Conservation (phyloP, 192 early-diverging fungal species). For the Linnemannia zychae region DNA sequence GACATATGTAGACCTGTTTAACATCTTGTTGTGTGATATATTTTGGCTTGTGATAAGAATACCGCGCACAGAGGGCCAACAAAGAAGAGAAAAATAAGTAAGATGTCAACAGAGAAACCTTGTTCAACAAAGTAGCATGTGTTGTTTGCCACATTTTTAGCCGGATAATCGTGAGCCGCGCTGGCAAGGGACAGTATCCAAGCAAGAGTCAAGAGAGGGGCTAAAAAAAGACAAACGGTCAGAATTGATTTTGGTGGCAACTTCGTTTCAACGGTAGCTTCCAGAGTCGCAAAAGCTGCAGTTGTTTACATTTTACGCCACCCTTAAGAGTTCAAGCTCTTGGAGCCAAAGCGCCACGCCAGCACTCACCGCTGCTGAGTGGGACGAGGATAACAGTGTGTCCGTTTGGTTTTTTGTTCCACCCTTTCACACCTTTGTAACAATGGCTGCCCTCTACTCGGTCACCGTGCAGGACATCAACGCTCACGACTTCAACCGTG, state of each 20-base stretch:
- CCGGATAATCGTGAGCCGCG: background rate
- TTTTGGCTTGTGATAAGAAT: constrained; percentile 1
- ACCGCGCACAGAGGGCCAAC: background rate
- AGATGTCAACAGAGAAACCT: background rate
- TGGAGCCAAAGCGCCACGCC: background rate
- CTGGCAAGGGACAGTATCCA: background rate
- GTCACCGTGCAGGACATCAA: constrained; percentile 98
- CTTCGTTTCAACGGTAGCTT: background rate
- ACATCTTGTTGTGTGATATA: background rate
- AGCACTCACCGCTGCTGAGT: background rate
- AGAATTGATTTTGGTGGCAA: constrained; percentile 1
- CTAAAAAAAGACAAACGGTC: too few species aligned
- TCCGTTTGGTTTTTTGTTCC: constrained; percentile 14
- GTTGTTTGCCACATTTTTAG: background rate
- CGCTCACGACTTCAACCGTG: constrained; percentile 95
- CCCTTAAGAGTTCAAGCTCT: background rate
- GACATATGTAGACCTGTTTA: background rate
- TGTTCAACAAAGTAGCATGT: background rate
- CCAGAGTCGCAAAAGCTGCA: background rate
- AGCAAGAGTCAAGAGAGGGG: background rate
- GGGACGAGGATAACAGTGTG: background rate
- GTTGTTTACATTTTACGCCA: constrained; percentile 16
- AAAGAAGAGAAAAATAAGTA: background rate
- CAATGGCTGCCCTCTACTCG: constrained; percentile 59
- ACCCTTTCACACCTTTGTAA: constrained; percentile 53